Evolutionary conservation across 441 rosid species (phyloP).

Genomic region (Kokia cookei): DNA sequence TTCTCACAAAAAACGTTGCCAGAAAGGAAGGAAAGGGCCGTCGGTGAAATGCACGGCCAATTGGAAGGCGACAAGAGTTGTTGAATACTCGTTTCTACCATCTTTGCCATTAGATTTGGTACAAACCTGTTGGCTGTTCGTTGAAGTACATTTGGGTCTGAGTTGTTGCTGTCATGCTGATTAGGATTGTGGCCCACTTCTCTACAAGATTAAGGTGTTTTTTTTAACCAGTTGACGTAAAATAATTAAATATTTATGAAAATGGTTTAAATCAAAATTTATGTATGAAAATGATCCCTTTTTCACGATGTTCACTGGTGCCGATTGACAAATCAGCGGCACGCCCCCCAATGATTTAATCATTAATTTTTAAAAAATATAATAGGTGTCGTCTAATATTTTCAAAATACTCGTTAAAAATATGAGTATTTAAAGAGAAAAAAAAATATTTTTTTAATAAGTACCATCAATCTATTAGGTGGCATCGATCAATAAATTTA

Average conservation of each 20-base stretch:
- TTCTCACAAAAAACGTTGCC: not conserved
- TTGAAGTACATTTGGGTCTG: not conserved
- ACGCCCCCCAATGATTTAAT: fast-evolving
- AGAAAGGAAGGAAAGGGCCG: not conserved
- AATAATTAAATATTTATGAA: too few relatives aligned
- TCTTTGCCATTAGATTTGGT: not conserved
- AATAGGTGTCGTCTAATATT: too few relatives aligned
- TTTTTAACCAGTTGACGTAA: too few relatives aligned
- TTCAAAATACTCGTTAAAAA: too few relatives aligned
- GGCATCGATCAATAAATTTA: too few relatives aligned
- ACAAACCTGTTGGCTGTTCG: not conserved
- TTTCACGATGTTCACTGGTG: fast-evolving
- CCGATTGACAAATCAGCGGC: fast-evolving
- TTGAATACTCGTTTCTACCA: too few relatives aligned
- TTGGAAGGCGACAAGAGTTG: not conserved
- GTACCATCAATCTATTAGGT: too few relatives aligned
- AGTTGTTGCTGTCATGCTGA: not conserved
- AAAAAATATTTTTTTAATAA: too few relatives aligned
- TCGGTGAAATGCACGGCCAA: not conserved
- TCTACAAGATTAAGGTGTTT: too few relatives aligned
- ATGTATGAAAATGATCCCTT: fast-evolving
- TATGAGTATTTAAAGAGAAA: too few relatives aligned
- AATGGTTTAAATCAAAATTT: too few relatives aligned
- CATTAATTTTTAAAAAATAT: too few relatives aligned
- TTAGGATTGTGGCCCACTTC: not conserved